A percentile compares a stretch with the other conserved stretches of the same genome.
Evolutionary conservation across 495 filamentous ascomycete species (phyloP).

Genomic region (Filosporella fistucella): DNA sequence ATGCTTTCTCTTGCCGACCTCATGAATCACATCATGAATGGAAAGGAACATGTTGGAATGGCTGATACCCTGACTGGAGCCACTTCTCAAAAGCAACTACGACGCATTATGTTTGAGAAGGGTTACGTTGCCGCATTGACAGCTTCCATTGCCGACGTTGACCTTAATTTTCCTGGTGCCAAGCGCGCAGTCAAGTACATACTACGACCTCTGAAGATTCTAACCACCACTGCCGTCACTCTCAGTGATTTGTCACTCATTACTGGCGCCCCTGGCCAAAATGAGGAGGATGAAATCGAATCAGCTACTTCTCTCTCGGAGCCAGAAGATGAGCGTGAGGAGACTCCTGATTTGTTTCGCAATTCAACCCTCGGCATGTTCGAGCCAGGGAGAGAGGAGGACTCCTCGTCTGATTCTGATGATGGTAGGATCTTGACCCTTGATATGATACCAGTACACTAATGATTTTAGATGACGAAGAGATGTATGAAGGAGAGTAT

Average conservation of each 20-base stretch:
- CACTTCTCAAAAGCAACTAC: slow-evolving; percentile 67
- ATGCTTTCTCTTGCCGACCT: slow-evolving; percentile 83
- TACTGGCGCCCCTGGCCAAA: slow-evolving; percentile 58
- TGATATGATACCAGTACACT: slow-evolving; percentile 17
- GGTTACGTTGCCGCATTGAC: slow-evolving; percentile 86
- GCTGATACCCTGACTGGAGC: slow-evolving; percentile 30
- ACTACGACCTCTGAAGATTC: slow-evolving; percentile 75
- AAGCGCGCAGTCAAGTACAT: slow-evolving; percentile 96
- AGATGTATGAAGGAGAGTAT: slow-evolving; percentile 80
- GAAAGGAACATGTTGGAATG: slow-evolving; percentile 56
- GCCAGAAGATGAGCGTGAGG: slow-evolving; percentile 82
- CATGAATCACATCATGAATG: slow-evolving; percentile 87
- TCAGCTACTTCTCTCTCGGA: slow-evolving; percentile 88
- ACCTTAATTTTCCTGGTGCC: slow-evolving; percentile 89
- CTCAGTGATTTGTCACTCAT: slow-evolving; percentile 77
- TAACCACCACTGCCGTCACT: slow-evolving; percentile 81
- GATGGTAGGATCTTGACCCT: slow-evolving; percentile 36
- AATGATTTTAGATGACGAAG: slow-evolving; percentile 51
- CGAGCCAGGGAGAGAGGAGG: slow-evolving; percentile 76
- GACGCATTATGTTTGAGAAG: slow-evolving; percentile 96
- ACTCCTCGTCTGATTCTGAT: slow-evolving; percentile 66
- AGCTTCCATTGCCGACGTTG: slow-evolving; percentile 89
- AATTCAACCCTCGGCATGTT: slow-evolving; percentile 95
- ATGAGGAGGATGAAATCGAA: slow-evolving; percentile 82
- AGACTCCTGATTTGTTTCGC: slow-evolving; percentile 94